Conservation (phyloP, 345 rosid species). For the Murraya paniculata region DNA sequence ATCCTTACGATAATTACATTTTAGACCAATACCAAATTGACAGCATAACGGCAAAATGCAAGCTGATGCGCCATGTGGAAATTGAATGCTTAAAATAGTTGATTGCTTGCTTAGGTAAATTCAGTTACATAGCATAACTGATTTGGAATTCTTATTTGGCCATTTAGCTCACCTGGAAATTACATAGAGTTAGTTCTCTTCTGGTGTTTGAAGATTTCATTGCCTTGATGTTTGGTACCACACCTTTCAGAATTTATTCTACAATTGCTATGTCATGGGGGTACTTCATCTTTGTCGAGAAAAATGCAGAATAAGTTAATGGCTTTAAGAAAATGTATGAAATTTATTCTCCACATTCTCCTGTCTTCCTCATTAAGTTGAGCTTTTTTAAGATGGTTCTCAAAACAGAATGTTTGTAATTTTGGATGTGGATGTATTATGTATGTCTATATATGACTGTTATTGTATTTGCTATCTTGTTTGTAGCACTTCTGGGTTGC, state of each 20-base stretch:
- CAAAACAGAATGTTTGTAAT: not conserved
- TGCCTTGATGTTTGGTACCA: not conserved
- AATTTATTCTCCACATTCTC: not conserved
- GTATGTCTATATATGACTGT: not conserved
- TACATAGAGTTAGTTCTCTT: not conserved
- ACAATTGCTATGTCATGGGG: not conserved
- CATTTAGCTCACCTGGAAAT: not conserved
- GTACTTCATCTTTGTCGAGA: not conserved
- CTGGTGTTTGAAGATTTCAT: not conserved
- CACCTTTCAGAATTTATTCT: not conserved
- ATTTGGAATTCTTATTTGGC: not conserved
- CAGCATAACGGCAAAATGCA: not conserved
- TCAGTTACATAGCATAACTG: not conserved
- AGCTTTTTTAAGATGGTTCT: not conserved
- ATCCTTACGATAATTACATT: not conserved
- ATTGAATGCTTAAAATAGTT: not conserved
- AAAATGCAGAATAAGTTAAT: not conserved
- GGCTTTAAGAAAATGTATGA: not conserved
- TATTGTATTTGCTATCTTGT: constrained; percentile 14
- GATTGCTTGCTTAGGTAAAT: not conserved
- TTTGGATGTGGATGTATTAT: constrained; percentile 4
- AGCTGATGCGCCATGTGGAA: not conserved
- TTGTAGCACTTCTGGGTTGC: constrained; percentile 97
- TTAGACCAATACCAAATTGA: not conserved
- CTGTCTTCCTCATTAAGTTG: not conserved